These are phyloP conservation scores for Fusarium acutatum DNA, from an alignment of 2,329 filamentous ascomycete genomes.

Conservation along the genomic window DNA sequence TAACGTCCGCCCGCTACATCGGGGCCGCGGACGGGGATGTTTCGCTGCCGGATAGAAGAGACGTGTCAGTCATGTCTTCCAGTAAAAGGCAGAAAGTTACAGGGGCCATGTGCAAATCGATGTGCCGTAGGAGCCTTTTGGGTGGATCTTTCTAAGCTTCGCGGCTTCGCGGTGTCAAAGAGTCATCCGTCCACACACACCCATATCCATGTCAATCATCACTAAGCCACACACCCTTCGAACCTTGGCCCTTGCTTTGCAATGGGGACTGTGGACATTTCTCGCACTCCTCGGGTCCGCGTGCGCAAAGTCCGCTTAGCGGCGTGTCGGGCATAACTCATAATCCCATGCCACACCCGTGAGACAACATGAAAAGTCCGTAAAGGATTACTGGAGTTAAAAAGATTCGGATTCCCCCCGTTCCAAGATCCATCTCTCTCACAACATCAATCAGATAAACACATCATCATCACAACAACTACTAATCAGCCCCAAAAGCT, in stretches of 20 bases:
- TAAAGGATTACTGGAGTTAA: conserved; percentile 40
- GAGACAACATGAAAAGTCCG: conserved; percentile 37
- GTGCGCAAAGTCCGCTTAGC: conserved; percentile 46
- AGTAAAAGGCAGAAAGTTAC: conserved; percentile 9
- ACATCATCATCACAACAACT: conserved; percentile 16
- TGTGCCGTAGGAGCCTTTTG: conserved; percentile 17
- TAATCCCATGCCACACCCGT: conserved; percentile 36
- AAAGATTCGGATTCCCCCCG: conserved; percentile 40
- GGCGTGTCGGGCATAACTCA: conserved; percentile 41
- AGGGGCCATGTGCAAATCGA: conserved; percentile 23
- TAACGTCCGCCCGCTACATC: conserved; percentile 2
- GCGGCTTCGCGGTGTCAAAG: conserved; percentile 33
- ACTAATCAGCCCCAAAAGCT: background rate
- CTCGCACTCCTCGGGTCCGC: conserved; percentile 45
- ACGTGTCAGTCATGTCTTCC: background rate
- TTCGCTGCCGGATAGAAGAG: background rate
- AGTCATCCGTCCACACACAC: conserved; percentile 28
- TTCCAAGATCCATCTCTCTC: conserved; percentile 3
- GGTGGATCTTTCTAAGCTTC: conserved; percentile 22
- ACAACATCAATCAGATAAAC: conserved; percentile 27
- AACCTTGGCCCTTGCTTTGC: background rate
- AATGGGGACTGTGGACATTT: conserved; percentile 13
- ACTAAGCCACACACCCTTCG: conserved; percentile 31
- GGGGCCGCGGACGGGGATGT: conserved; percentile 22
- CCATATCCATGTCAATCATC: conserved; percentile 14